Conservation (phyloP, 768 basidiomycete species). For the Suillus decipiens region DNA sequence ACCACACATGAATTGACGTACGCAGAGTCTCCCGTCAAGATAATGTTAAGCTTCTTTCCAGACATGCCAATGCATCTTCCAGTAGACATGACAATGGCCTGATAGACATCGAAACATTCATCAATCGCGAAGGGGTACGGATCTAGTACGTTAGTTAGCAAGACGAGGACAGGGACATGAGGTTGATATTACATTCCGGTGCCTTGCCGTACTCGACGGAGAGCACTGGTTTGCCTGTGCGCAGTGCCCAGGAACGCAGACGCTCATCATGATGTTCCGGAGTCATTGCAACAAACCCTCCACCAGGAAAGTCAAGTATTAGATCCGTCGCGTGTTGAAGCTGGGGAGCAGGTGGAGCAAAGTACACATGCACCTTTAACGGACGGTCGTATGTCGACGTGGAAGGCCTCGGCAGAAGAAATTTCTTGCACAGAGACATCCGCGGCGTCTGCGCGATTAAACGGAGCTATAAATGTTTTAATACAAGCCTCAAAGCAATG, state of each 20-base stretch:
- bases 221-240: constrained; percentile 77
- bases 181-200: constrained; percentile 74
- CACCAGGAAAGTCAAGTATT: constrained; percentile 92
- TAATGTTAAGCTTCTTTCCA: constrained; percentile 73
- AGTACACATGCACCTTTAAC: constrained; percentile 83
- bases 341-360: constrained; percentile 64
- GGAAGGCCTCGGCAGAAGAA: constrained; percentile 81
- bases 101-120: constrained; percentile 91
- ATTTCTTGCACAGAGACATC: constrained; percentile 66
- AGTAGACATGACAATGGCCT: constrained; percentile 74
- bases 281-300: constrained; percentile 95
- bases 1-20: constrained; percentile 44
- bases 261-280: constrained; percentile 98
- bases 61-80: constrained; percentile 87
- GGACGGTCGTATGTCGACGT: constrained; percentile 78
- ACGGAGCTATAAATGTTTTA: constrained; percentile 55
- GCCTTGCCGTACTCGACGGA: constrained; percentile 95
- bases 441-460: constrained; percentile 54
- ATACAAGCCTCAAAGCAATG: constrained; percentile 6
- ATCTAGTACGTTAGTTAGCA: constrained; percentile 48
- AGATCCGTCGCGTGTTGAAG: constrained; percentile 73
- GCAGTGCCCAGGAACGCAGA: constrained; percentile 80
- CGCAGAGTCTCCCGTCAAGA: constrained; percentile 97
- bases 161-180: constrained; percentile 9
- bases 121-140: constrained; percentile 97